Evolutionary conservation across 768 basidiomycete species (phyloP).

Genomic region (Leucogyrophana mollusca): DNA sequence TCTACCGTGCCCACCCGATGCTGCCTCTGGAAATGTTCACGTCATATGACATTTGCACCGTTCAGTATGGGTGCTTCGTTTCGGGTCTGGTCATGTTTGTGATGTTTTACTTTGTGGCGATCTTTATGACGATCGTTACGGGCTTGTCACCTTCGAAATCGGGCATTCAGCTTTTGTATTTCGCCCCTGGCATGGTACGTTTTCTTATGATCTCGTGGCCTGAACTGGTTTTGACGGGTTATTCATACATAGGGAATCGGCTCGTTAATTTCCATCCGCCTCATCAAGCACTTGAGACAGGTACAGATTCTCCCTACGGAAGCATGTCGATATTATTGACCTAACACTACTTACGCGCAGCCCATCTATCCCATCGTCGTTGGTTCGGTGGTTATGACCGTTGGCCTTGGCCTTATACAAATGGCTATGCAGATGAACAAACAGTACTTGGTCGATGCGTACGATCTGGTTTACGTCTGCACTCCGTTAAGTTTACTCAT

Average conservation of each 20-base stretch:
- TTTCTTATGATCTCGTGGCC: not conserved
- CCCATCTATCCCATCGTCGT: constrained; percentile 41
- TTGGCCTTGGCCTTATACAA: constrained; percentile 43
- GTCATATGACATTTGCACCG: constrained; percentile 39
- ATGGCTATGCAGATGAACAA: constrained; percentile 38
- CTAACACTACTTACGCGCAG: constrained; percentile 16
- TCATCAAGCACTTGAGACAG: constrained; percentile 37
- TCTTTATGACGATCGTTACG: constrained; percentile 49
- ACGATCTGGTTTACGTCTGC: constrained; percentile 9
- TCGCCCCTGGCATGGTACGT: constrained; percentile 47
- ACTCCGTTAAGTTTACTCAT: not conserved
- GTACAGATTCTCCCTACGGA: constrained; percentile 17
- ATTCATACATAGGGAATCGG: constrained; percentile 37
- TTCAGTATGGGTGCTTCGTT: constrained; percentile 37
- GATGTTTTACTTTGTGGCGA: constrained; percentile 54
- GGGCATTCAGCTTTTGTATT: constrained; percentile 51
- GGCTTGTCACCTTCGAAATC: constrained; percentile 37
- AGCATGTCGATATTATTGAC: not conserved
- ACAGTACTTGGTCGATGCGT: constrained; percentile 36
- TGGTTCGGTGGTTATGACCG: constrained; percentile 34
- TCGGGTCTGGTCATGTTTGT: constrained; percentile 49
- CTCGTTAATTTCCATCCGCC: constrained; percentile 27
- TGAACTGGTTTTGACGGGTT: not conserved
- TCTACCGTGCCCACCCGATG: constrained; percentile 38
- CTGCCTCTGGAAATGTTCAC: constrained; percentile 46